phyloP scores from a whole-genome alignment of 345 rosid genomes.

The Salix caprea region DNA sequence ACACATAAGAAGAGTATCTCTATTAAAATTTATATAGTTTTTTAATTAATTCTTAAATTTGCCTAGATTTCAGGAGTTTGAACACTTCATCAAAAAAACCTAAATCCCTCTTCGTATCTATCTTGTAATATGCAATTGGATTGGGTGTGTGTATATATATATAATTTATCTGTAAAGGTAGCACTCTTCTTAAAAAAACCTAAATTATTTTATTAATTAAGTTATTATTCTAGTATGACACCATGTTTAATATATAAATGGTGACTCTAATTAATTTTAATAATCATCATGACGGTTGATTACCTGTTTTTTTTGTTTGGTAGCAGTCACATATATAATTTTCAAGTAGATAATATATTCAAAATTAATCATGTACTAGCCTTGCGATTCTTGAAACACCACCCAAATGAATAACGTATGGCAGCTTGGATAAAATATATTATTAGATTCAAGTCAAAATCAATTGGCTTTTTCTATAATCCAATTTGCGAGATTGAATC shows the following conservation, averaged over 20 bases:
- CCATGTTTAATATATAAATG: not conserved
- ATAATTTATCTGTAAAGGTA: too few relatives aligned
- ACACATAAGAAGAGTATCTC: not conserved
- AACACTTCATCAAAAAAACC: too few relatives aligned
- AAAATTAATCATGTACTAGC: not conserved
- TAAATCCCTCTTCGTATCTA: too few relatives aligned
- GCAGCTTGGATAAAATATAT: not conserved
- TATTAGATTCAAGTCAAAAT: not conserved
- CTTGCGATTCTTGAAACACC: not conserved
- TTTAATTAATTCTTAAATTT: too few relatives aligned
- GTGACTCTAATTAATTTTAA: not conserved
- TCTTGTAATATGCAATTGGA: not conserved
- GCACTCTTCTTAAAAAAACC: too few relatives aligned
- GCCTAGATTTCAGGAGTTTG: too few relatives aligned
- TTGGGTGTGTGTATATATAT: too few relatives aligned
- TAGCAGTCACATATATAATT: not conserved
- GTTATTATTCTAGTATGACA: too few relatives aligned
- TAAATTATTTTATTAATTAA: too few relatives aligned
- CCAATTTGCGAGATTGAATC: not conserved
- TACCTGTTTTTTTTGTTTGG: not conserved
- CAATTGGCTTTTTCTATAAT: not conserved
- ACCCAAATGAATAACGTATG: not conserved
- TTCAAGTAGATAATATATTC: not conserved
- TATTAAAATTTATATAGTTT: too few relatives aligned
- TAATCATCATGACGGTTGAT: not conserved